These are phyloP conservation scores for Rugonectria rugulosa DNA, from an alignment of 2,329 filamentous ascomycete genomes.

Conservation along the genomic window DNA sequence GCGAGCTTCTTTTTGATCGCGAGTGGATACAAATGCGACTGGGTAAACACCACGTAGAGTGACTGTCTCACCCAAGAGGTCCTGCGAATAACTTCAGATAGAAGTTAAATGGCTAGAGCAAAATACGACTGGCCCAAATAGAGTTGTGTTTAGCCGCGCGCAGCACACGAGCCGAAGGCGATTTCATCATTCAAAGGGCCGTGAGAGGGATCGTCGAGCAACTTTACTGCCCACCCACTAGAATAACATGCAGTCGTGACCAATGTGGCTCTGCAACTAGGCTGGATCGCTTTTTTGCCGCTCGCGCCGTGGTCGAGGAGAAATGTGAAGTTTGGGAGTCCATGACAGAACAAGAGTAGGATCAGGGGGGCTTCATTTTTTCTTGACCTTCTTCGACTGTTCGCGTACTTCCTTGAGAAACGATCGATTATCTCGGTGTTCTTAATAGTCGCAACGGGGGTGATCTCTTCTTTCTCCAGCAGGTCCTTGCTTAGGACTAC, in stretches of 20 bases:
- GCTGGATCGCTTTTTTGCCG: slow-evolving; percentile 5
- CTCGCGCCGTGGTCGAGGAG: not conserved
- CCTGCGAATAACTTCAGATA: too few species aligned
- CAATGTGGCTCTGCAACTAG: slow-evolving; percentile 5
- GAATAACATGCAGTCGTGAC: slow-evolving; percentile 14
- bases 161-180: too few species aligned
- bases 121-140: too few species aligned
- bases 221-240: slow-evolving; percentile 6
- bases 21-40: too few species aligned
- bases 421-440: not conserved
- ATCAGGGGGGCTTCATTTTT: not conserved
- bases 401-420: not conserved
- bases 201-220: not conserved
- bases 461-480: not conserved
- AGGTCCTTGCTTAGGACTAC: slow-evolving; percentile 6
- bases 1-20: too few species aligned
- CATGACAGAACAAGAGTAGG: slow-evolving; percentile 8
- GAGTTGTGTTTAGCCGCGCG: too few species aligned
- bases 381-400: not conserved
- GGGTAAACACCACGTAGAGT: too few species aligned
- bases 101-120: too few species aligned
- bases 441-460: not conserved
- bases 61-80: too few species aligned
- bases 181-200: not conserved
- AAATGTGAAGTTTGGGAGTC: not conserved